Conservation (phyloP, 495 filamentous ascomycete genomes). For the Penicillium robsamsonii region DNA sequence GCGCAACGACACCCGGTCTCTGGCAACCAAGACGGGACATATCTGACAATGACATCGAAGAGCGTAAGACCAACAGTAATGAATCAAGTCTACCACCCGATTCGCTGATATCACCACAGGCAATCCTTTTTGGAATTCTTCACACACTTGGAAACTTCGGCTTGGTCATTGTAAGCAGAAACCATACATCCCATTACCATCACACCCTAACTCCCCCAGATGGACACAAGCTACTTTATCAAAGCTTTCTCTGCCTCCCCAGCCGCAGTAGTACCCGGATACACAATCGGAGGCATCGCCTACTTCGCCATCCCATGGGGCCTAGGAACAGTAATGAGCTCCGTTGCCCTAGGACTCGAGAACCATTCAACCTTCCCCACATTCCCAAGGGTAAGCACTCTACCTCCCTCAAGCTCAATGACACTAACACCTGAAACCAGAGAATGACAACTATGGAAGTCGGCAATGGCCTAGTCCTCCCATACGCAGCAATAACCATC, state of each 20-base stretch:
- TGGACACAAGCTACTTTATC: conserved; percentile 49
- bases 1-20: conserved; percentile 40
- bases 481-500: conserved; percentile 42
- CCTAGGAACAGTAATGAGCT: conserved; percentile 43
- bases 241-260: conserved; percentile 45
- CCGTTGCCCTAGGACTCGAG: conserved; percentile 40
- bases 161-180: conserved; percentile 34
- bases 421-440: conserved; percentile 13
- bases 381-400: conserved; percentile 36
- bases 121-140: conserved; percentile 45
- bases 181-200: background rate
- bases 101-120: conserved; percentile 20
- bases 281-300: conserved; percentile 44
- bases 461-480: conserved; percentile 38
- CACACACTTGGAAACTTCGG: conserved; percentile 44
- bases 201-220: conserved; percentile 22
- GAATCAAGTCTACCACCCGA: accelerated
- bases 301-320: conserved; percentile 47
- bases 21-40: conserved; percentile 48
- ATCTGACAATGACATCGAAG: conserved; percentile 51
- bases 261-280: conserved; percentile 40
- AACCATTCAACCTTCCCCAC: conserved; percentile 43
- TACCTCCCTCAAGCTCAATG: background rate
- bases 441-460: conserved; percentile 42
- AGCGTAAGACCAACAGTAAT: conserved; percentile 26